Base-by-base conservation (phyloP, 352 stramenopile species). In the Pythium guiyangense region DNA sequence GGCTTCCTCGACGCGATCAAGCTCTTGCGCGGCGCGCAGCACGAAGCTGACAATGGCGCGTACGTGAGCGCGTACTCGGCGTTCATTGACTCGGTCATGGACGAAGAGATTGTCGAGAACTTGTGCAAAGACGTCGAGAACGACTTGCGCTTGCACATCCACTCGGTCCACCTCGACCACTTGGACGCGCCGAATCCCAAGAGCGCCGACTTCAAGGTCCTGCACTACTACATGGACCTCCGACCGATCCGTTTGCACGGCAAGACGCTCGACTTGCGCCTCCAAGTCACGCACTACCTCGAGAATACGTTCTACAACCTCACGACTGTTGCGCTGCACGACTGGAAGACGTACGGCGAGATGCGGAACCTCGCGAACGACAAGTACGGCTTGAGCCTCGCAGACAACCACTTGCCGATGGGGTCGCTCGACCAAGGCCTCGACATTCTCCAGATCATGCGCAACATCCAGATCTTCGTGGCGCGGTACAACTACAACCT, bases 371-470 rank as follows among this genome's bases (percentile, higher is more conserved):
- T 98, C 11, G 93, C 92, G 22, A 90, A 94, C 54, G 88, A 97
- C 70, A 97, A 96, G 68, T 98, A 96, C 58, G 87, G 90, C 20
- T 67, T 98, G 25, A 80, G 84, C 43, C 64, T 98, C 12, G 71
- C 81, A 15, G 94, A 98, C 60, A 96, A 96, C 54, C 85, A 89
- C 60, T 70, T 98, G 53, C 95, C 95, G 0, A 97, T 98, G 88
- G 94, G 92, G 4, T 94, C 76, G 26, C 68, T 97, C 9, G 91
- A 98, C 60, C 82, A 94, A 60, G 90, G 88, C 10, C 63, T 98
- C 34, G 92, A 98, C 67, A 90, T 98, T 47, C 67, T 98, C 22
- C 90, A 97, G 67, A 97, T 98, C 66, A 97, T 98, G 90, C 88
- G 92, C 50, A 97, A 98, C 66, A 97, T 98, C 63, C 78, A 97